Evolutionary conservation across 2,329 filamentous ascomycete species (phyloP).

Genomic region (Blastomyces silverae): DNA sequence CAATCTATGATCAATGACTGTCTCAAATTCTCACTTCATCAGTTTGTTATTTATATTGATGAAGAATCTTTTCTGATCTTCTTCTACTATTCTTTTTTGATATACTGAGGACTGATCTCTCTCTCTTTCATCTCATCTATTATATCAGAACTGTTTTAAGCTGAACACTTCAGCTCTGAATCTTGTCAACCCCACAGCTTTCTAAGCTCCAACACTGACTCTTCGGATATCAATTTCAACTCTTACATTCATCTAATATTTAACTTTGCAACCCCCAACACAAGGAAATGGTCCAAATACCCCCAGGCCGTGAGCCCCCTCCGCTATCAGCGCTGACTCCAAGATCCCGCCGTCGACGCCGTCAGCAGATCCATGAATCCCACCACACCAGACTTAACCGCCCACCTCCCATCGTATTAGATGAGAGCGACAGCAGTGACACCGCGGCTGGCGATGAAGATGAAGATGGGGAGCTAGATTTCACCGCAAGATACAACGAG

Average conservation of each 20-base stretch:
- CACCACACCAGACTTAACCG: not conserved
- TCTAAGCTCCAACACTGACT: not conserved
- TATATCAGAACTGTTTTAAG: not conserved
- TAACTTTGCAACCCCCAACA: not conserved
- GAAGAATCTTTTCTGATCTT: not conserved
- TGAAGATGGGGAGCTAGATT: not conserved
- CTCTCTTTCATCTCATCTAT: not conserved
- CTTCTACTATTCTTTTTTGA: not conserved
- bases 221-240: not conserved
- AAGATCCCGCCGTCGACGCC: not conserved
- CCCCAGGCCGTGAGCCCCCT: not conserved
- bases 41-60: not conserved
- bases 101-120: not conserved
- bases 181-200: not conserved
- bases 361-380: not conserved
- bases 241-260: not conserved
- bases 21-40: not conserved
- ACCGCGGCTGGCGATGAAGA: slow-evolving; percentile 7
- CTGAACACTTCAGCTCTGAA: not conserved
- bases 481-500: slow-evolving; percentile 16
- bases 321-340: not conserved
- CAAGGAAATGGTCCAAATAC: slow-evolving; percentile 2
- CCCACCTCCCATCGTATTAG: not conserved
- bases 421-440: slow-evolving; percentile 1
- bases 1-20: not conserved